Base-by-base conservation (phyloP, 352 stramenopile genomes). In the Phytophthora cajani region DNA sequence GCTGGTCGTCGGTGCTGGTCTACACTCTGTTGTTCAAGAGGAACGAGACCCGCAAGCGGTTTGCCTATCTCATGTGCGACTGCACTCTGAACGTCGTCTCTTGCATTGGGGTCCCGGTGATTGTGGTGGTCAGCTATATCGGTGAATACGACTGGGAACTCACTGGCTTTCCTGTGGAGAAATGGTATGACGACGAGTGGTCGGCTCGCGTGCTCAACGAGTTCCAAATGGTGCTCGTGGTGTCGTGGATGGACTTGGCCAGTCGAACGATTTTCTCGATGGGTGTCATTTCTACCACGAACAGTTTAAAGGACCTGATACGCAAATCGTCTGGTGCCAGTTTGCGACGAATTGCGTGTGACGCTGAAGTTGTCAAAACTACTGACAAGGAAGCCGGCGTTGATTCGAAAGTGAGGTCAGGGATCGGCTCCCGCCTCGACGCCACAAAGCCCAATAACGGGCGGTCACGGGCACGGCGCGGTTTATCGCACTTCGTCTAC, bases 171-270 rank as follows among this genome's bases (percentile, higher is more conserved):
- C 27, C 53, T 7, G 2, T 70, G 3, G 33, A 52, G 9, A 36
- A 55, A 0, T 79, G 68, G 72, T 73, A 76, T 32, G 44, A 79
- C 44, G 72, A 76, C 30, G 55, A 56, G 27, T 80, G 73, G 69
- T 49, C 53, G 2, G 72, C 64, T 5, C 59, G 58, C 11, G 66
- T 70, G 4, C 8, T 74, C 16, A 74, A 79, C 60, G 68, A 79
- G 42, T 62, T 79, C 38, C 68, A 74, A 50, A 67, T 77, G 50
- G 54, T 79, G 27, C 32, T 77, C 9, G 67, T 77, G 7, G 50
- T 67, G 30, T 80, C 72, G 2, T 74, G 64, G 61, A 54, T 33
- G 9, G 72, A 80, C 23, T 58, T 80, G 16, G 58, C 50, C 14
- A 75, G 64, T n/a, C 52, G 61, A 12, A 62, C 56, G 0, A 54